Evolutionary conservation across 768 basidiomycete genomes (phyloP), one percentile per base, ranked within the genome.

Genomic region (Guyanaporus albipodus): DNA sequence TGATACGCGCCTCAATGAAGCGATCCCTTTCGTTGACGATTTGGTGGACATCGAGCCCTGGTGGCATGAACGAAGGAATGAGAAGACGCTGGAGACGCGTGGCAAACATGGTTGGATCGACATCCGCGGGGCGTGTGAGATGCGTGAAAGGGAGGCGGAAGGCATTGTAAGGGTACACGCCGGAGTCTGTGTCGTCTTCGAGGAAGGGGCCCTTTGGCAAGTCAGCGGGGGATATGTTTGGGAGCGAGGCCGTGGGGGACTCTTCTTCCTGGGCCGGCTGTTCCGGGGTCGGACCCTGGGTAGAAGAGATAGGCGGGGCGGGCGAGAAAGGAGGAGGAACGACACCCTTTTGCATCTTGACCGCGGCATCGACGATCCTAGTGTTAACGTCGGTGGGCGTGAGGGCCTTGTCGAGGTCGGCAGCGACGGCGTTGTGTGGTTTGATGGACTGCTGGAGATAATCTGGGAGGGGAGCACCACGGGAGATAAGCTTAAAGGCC

Each of bases 121-220:
- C 73, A 42, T 81, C 79, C 24, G 78, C 53, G 21, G 76, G 71
- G 31, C 87, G 82, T 50, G 85, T 83, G 53, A 89, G 79, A 52
- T 90, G 85, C 4, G 83, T 74, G 63, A 94, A 86, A 11, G 93
- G 93, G 57, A 92, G 81, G 23, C 79, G 76, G 62, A 82, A 94
- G 17, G 93, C 85, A 64, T 95, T 95, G 72, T 93, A 94, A 3
- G 93, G 93, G 58, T 94, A 92, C 49, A 94, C 83, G 32, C 81
- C 79, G 0, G 91, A 92, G 47, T 79, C 74, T 42, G 78, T 71
- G 62, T 94, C 81, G 61, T 87, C 86, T 50, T 95, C 91, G 24
- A 88, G 72, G 67, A 82, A 83, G 6, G 82, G 80, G 0, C 82
- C 85, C 52, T 85, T 85, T 21, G 89, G 84, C 37, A 84, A 61